These are phyloP conservation scores for Fraxinus sp. DNA, from an alignment of 305 asterid species.

Conservation along the genomic window DNA sequence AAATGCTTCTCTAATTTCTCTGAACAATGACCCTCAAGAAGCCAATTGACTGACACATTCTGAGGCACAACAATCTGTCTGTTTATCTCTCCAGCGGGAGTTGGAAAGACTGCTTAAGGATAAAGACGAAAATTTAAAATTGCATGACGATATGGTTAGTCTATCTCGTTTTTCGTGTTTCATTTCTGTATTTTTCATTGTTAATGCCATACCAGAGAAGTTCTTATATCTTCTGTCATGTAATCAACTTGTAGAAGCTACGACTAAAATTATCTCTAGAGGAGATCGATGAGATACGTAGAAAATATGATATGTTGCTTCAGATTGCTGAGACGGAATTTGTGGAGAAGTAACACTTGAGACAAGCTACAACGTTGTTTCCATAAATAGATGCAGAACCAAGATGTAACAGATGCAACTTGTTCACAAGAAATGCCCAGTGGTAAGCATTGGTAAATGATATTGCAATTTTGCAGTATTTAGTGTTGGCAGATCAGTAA, in stretches of 20 bases:
- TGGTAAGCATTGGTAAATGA: slow-evolving; percentile 3
- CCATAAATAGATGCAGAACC: slow-evolving; percentile 28
- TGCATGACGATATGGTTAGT: slow-evolving; percentile 51
- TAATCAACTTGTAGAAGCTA: slow-evolving; percentile 38
- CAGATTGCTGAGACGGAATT: slow-evolving; percentile 38
- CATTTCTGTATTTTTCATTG: slow-evolving; percentile 6
- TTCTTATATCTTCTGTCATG: background rate
- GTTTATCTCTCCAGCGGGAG: slow-evolving; percentile 39
- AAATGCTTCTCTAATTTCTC: slow-evolving; percentile 12
- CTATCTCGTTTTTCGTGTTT: background rate
- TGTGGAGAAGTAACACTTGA: slow-evolving; percentile 29
- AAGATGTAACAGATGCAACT: slow-evolving; percentile 17
- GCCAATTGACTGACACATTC: slow-evolving; percentile 19
- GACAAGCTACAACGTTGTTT: slow-evolving; percentile 27
- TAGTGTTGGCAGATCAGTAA: background rate
- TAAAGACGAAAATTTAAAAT: slow-evolving; percentile 32
- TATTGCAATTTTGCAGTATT: background rate
- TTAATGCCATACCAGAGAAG: background rate
- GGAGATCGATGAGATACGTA: slow-evolving; percentile 42
- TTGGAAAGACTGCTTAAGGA: slow-evolving; percentile 42
- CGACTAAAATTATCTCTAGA: slow-evolving; percentile 34
- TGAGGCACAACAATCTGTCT: slow-evolving; percentile 28
- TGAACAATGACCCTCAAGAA: slow-evolving; percentile 20
- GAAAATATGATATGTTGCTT: slow-evolving; percentile 49
- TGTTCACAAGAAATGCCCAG: slow-evolving; percentile 29